These are phyloP conservation scores for Buxus sempervirens DNA, from an alignment of 164 flowering plant genomes.

Conservation along the genomic window DNA sequence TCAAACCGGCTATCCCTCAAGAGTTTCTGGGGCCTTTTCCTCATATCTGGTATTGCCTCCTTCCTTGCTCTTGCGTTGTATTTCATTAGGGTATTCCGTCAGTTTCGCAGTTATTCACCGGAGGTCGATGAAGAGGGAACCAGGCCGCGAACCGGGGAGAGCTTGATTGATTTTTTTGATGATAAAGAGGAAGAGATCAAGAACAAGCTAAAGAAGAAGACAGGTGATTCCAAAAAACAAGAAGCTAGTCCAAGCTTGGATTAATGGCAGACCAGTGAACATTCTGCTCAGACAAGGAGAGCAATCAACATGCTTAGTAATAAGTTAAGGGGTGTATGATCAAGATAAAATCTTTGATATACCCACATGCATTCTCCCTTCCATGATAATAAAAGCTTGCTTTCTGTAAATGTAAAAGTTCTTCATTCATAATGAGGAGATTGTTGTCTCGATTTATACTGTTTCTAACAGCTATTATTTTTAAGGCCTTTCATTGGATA, in stretches of 20 bases:
- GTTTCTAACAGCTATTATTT: no score
- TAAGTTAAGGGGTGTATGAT: no score
- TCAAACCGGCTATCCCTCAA: slow-evolving; percentile 47
- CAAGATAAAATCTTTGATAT: no score
- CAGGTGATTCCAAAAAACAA: neutral
- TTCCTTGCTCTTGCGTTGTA: slow-evolving; percentile 56
- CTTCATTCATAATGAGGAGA: no score
- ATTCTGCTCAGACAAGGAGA: no score
- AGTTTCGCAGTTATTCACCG: slow-evolving; percentile 48
- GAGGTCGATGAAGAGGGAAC: slow-evolving; percentile 21
- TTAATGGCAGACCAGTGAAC: no score
- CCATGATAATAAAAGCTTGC: no score
- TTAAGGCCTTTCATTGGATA: no score
- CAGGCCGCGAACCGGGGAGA: slow-evolving; percentile 44
- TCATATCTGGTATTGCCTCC: slow-evolving; percentile 72
- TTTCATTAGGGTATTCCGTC: slow-evolving; percentile 41
- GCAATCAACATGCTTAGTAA: no score
- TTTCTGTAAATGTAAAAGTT: no score
- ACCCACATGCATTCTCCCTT: no score
- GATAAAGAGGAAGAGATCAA: slow-evolving; percentile 61
- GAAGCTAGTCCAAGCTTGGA: neutral
- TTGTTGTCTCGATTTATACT: no score
- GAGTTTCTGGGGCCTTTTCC: slow-evolving; percentile 96
- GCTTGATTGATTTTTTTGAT: slow-evolving; percentile 52
- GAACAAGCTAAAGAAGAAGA: slow-evolving; percentile 32